A percentile compares a stretch with the other conserved stretches of the same genome.
Conservation (phyloP, 495 filamentous ascomycete species). For the Immersiella caudata region DNA sequence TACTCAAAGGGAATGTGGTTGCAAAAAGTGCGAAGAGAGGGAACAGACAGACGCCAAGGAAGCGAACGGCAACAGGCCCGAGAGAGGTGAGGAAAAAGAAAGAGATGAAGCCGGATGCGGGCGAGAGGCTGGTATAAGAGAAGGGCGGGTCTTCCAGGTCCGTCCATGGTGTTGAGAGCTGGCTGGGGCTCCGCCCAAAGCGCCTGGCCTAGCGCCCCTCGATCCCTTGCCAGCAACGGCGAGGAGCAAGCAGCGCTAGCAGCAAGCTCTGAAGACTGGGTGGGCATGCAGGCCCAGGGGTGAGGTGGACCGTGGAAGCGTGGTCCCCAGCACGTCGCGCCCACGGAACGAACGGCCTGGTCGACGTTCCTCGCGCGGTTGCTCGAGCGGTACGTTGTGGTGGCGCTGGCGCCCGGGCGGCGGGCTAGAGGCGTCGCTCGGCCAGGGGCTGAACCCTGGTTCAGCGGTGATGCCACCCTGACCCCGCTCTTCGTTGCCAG, state of each 20-base stretch:
- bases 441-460: constrained; percentile 7
- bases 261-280: background rate
- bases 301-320: constrained; percentile 10
- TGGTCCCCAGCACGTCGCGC: background rate
- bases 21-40: constrained; percentile 20
- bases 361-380: background rate
- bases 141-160: background rate
- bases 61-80: constrained; percentile 35
- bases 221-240: background rate
- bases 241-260: background rate
- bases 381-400: background rate
- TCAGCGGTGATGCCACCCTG: constrained; percentile 16
- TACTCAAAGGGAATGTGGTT: constrained; percentile 21
- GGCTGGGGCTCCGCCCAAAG: constrained; percentile 8
- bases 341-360: background rate
- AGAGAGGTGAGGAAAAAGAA: constrained; percentile 29
- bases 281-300: constrained; percentile 13
- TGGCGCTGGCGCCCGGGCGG: constrained; percentile 1
- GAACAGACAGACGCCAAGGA: constrained; percentile 29
- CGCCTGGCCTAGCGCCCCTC: constrained; percentile 3
- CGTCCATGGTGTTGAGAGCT: constrained; percentile 14
- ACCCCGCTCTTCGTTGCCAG: background rate
- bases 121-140: constrained; percentile 11
- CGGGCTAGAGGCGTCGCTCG: background rate
- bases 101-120: background rate